Percentiles rank a stretch among this genome's conserved stretches.
phyloP scores from a whole-genome alignment of 2,329 filamentous ascomycete genomes.

The Cladophialophora carrionii region DNA sequence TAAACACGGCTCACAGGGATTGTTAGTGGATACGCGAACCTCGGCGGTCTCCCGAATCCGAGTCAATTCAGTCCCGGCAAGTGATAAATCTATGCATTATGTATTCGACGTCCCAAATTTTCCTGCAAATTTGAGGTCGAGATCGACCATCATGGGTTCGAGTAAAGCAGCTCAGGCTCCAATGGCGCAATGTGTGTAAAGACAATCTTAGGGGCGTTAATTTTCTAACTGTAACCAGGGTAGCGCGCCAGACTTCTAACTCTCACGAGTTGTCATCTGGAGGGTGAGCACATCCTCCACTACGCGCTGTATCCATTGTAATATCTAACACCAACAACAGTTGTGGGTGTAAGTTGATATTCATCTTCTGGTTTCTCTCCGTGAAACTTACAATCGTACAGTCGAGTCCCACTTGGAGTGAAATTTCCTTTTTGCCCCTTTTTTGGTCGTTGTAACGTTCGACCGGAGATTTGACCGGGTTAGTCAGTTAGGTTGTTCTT shows the following conservation, averaged over 20 bases:
- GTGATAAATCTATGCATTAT: no score
- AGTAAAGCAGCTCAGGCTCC: constrained; percentile 10
- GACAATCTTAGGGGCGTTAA: constrained; percentile 4
- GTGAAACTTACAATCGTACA: no score
- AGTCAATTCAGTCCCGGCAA: no score
- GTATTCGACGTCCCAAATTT: not conserved
- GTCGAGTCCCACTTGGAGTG: constrained; percentile 29
- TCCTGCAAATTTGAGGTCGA: constrained; percentile 2
- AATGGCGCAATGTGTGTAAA: constrained; percentile 25
- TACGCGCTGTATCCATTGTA: not conserved
- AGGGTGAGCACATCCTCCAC: constrained; percentile 17
- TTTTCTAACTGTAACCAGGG: constrained; percentile 2
- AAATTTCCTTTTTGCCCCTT: not conserved
- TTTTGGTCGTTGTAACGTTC: not conserved
- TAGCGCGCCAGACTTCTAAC: constrained; percentile 25
- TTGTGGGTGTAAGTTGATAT: constrained; percentile 15
- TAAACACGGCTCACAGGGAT: no score
- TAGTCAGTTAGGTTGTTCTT: no score
- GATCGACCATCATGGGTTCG: constrained; percentile 1
- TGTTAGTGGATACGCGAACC: no score
- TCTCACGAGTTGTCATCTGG: not conserved
- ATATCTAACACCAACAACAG: constrained; percentile 8
- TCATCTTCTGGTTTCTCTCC: no score
- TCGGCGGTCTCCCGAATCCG: no score
- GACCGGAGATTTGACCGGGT: no score